Evolutionary conservation across 306 rosid species (phyloP).

Genomic region (barrel medic (Medicago truncatula)): MtrunA17r5.0-ANR NC_053043.1:11755001-11755500

Average conservation of each 20-base stretch:
- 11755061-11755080: not conserved
- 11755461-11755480: conserved; percentile 61
- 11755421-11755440: conserved; percentile 46
- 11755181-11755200: not conserved
- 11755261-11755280: not conserved
- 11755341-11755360: not conserved
- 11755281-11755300: not conserved
- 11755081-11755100: not conserved
- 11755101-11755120: not conserved
- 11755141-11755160: not conserved
- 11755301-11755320: not conserved
- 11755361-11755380: not conserved
- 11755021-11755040: not conserved
- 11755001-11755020: not conserved
- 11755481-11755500: conserved; percentile 64
- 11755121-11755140: not conserved
- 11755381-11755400: not conserved
- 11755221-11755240: not conserved
- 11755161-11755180: not conserved
- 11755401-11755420: conserved; percentile 51
- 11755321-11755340: not conserved
- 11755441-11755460: conserved; percentile 52
- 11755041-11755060: not conserved
- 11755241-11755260: not conserved
- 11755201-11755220: not conserved